These are phyloP conservation scores for Monilinia vaccinii-corymbosi DNA, from an alignment of 2,329 filamentous ascomycete species.

Conservation along the genomic window DNA sequence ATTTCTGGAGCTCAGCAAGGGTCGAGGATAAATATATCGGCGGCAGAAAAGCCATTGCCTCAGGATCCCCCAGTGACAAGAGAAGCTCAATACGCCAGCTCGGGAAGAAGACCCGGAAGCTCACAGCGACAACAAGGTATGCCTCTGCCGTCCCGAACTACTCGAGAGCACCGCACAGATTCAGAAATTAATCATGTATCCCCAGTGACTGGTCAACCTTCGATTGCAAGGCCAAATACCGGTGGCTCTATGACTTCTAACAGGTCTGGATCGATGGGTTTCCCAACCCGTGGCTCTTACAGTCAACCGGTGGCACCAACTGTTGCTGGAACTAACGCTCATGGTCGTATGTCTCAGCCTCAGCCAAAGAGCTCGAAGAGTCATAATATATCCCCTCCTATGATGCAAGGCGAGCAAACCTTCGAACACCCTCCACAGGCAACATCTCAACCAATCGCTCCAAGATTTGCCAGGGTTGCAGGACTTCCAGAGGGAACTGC, in stretches of 20 bases:
- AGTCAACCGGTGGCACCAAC: slow-evolving; percentile 81
- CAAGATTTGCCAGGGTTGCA: slow-evolving; percentile 49
- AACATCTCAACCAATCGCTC: slow-evolving; percentile 39
- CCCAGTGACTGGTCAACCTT: slow-evolving; percentile 31
- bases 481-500: slow-evolving; percentile 45
- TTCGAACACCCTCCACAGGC: slow-evolving; percentile 51
- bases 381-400: slow-evolving; percentile 63
- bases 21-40: slow-evolving; percentile 31
- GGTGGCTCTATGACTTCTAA: slow-evolving; percentile 69
- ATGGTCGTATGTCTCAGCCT: slow-evolving; percentile 83
- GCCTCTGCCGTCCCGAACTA: slow-evolving; percentile 38
- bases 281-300: slow-evolving; percentile 73
- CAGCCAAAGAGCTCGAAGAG: slow-evolving; percentile 49
- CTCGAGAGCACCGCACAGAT: slow-evolving; percentile 42
- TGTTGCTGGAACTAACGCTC: slow-evolving; percentile 78
- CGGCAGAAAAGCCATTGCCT: slow-evolving; percentile 50
- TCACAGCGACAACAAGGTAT: slow-evolving; percentile 32
- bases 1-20: slow-evolving; percentile 23
- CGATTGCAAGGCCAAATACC: slow-evolving; percentile 60
- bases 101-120: slow-evolving; percentile 27
- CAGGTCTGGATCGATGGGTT: slow-evolving; percentile 38
- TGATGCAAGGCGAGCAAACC: slow-evolving; percentile 40
- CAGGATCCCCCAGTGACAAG: slow-evolving; percentile 43
- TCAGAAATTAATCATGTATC: slow-evolving; percentile 48
- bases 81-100: slow-evolving; percentile 42